A percentile compares a stretch with the other conserved stretches of the same genome.
These are phyloP conservation scores for Angophora floribunda DNA, from an alignment of 345 rosid genomes.

Conservation along the genomic window DNA sequence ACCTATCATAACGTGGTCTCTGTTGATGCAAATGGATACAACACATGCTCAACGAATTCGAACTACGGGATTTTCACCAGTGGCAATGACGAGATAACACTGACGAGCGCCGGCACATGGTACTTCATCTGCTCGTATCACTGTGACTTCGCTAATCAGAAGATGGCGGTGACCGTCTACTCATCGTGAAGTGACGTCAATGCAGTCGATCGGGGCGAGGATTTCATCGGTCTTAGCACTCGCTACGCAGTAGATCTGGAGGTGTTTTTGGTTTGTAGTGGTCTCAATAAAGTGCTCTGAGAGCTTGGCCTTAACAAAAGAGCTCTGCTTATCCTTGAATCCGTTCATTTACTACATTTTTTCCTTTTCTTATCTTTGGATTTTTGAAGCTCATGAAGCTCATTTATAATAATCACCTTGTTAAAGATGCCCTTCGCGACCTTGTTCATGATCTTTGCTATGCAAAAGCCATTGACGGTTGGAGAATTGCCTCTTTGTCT, in stretches of 20 bases:
- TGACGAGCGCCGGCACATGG: not conserved
- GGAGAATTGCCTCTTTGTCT: no score
- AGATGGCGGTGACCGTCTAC: not conserved
- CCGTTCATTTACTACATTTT: not conserved
- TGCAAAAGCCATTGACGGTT: no score
- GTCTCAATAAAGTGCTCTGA: not conserved
- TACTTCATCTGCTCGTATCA: not conserved
- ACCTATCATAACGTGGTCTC: not conserved
- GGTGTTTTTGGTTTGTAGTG: not conserved
- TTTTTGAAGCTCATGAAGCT: not conserved
- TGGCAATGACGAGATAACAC: not conserved
- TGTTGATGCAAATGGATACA: not conserved
- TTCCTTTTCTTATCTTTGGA: not conserved
- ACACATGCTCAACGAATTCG: not conserved
- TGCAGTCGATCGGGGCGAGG: not conserved
- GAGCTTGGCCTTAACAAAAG: not conserved
- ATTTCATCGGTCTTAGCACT: not conserved
- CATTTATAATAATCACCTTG: not conserved
- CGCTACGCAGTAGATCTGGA: not conserved
- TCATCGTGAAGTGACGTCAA: no score
- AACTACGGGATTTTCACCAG: not conserved
- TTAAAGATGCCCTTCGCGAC: not conserved
- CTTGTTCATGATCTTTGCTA: not conserved
- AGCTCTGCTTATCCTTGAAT: not conserved
- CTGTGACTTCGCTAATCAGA: not conserved